phyloP scores from a whole-genome alignment of 352 stramenopile genomes.

The Phytophthora sp. region DNA sequence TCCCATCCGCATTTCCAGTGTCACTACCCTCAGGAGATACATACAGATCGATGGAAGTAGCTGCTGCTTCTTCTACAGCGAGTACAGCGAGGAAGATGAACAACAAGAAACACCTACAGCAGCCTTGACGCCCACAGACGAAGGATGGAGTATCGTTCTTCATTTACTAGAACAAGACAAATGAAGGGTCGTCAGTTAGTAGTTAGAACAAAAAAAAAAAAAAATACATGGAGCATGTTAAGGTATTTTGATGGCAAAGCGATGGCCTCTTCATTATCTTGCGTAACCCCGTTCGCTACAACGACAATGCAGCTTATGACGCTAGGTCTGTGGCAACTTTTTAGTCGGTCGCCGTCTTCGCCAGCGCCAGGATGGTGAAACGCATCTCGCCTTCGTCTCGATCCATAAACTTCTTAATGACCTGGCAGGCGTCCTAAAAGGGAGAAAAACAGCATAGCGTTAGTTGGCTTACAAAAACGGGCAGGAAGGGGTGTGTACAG shows the following conservation, averaged over 20 bases:
- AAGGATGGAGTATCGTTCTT: no score
- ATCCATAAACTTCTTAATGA: slow-evolving; percentile 95
- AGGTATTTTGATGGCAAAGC: slow-evolving; percentile 2
- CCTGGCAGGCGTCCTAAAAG: slow-evolving; percentile 80
- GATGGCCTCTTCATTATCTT: slow-evolving; percentile 14
- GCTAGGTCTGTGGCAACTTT: background rate
- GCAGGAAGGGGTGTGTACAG: background rate
- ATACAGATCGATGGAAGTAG: slow-evolving; percentile 50
- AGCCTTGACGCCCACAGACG: background rate
- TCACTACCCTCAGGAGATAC: slow-evolving; percentile 59
- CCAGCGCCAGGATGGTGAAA: slow-evolving; percentile 95
- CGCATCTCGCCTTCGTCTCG: slow-evolving; percentile 93
- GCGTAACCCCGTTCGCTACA: slow-evolving; percentile 14
- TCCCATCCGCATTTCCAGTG: slow-evolving; percentile 48
- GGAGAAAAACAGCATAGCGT: background rate
- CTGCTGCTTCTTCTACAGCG: background rate
- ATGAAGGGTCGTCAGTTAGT: slow-evolving; percentile 31
- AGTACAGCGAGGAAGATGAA: slow-evolving; percentile 7
- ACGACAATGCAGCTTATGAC: slow-evolving; percentile 13
- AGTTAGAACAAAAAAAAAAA: no score
- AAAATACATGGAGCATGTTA: slow-evolving; percentile 7
- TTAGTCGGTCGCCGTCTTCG: slow-evolving; percentile 63
- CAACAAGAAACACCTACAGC: background rate
- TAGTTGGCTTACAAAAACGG: no score
- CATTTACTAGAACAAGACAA: background rate